Conservation (phyloP, 225 moss, liverwort and hornwort genomes). For the Bryum argenteum region DNA sequence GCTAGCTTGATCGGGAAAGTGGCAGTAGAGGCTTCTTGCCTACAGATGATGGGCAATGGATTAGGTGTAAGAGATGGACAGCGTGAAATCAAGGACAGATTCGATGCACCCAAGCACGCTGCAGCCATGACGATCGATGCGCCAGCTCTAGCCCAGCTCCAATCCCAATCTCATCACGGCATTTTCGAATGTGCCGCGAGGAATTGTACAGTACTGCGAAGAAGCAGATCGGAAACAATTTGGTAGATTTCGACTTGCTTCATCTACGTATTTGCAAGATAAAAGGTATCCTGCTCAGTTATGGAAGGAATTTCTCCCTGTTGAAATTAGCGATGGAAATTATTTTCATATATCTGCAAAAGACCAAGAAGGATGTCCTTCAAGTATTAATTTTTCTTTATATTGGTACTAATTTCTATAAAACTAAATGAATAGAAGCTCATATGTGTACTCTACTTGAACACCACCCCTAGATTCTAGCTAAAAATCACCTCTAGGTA, state of each 20-base stretch:
- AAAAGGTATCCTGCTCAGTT: neutral
- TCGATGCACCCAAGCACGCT: slow-evolving; percentile 6
- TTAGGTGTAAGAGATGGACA: neutral
- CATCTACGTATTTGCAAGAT: neutral
- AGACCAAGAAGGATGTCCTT: no score
- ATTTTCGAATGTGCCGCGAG: neutral
- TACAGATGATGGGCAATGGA: neutral
- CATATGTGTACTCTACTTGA: no score
- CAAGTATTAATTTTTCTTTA: no score
- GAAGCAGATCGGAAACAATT: neutral
- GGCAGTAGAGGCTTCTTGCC: slow-evolving; percentile 5
- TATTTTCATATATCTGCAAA: no score
- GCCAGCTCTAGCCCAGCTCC: neutral
- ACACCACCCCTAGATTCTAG: no score
- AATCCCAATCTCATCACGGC: neutral
- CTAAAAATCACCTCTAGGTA: no score
- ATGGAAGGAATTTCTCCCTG: no score
- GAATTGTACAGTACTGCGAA: neutral
- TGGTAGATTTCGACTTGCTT: neutral
- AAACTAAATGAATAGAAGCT: no score
- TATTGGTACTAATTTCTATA: no score
- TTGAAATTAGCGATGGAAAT: no score
- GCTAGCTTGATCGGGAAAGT: slow-evolving; percentile 9
- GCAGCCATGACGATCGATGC: slow-evolving; percentile 23
- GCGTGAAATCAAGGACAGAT: neutral